phyloP scores from a whole-genome alignment of 768 basidiomycete species.

The Termitomyces titanicus region DNA sequence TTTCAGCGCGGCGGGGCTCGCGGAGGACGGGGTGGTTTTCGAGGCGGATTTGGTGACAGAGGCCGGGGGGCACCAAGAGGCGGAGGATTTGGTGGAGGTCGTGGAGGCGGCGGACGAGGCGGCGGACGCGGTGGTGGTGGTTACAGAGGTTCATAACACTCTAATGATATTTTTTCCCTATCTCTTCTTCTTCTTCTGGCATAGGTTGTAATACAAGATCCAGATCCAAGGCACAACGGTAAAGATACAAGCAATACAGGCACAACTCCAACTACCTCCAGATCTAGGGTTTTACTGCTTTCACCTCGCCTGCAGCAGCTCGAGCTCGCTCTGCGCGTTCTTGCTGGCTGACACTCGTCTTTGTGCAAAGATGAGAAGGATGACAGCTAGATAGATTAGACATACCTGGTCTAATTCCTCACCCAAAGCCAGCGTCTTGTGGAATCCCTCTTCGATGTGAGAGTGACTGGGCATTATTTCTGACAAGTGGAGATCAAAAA shows the following conservation, averaged over 20 bases:
- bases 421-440: conserved; percentile 36
- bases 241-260: background rate
- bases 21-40: conserved; percentile 38
- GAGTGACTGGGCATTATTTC: conserved; percentile 11
- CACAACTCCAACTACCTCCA: too few species aligned
- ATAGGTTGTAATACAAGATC: background rate
- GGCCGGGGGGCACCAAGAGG: conserved; percentile 22
- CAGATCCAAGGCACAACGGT: background rate
- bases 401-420: conserved; percentile 53
- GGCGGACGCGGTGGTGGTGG: conserved; percentile 18
- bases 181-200: too few species aligned
- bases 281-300: conserved; percentile 41
- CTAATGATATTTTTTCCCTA: background rate
- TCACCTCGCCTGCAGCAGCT: conserved; percentile 45
- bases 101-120: conserved; percentile 7
- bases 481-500: background rate
- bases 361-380: background rate
- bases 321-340: conserved; percentile 48
- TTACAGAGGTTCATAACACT: conserved; percentile 45
- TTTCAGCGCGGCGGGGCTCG: conserved; percentile 44
- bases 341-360: conserved; percentile 47
- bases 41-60: conserved; percentile 27
- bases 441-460: conserved; percentile 25
- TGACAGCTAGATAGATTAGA: background rate
- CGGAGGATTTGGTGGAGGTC: conserved; percentile 25